Percentiles rank a stretch among this genome's conserved stretches.
These are phyloP conservation scores for Leccinellum albellum DNA, from an alignment of 768 basidiomycete species.

Conservation along the genomic window DNA sequence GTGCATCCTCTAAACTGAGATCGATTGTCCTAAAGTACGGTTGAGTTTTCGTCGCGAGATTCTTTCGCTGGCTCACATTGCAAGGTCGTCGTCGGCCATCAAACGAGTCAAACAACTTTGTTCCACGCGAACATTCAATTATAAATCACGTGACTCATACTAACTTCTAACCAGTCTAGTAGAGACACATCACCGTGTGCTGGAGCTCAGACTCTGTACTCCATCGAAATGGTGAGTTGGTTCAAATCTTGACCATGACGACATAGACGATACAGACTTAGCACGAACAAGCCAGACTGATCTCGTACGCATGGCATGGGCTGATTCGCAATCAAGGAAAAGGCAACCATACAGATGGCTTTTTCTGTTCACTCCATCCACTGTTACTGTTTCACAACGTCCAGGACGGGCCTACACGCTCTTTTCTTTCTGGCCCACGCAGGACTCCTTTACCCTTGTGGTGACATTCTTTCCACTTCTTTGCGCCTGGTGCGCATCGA, in stretches of 20 bases:
- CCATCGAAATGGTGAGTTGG: neutral
- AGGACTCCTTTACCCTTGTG: conserved; percentile 13
- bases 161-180: no score
- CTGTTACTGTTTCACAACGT: neutral
- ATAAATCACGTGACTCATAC: neutral
- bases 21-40: conserved; percentile 42
- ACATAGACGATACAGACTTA: neutral
- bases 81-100: conserved; percentile 16
- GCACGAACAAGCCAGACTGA: conserved; percentile 1
- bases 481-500: conserved; percentile 31
- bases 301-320: neutral
- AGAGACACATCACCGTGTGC: no score
- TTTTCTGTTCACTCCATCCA: neutral
- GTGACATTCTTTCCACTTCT: conserved; percentile 7
- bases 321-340: conserved; percentile 10
- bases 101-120: no score
- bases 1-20: conserved; percentile 43
- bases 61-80: conserved; percentile 21
- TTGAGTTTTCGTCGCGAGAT: neutral
- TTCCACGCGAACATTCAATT: no score
- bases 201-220: no score
- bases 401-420: neutral
- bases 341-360: neutral
- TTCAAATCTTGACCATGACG: conserved; percentile 7
- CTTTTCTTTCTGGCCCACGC: neutral